Conservation (phyloP, 371 early-diverging fungal species). For the Mycotypha africana region DNA sequence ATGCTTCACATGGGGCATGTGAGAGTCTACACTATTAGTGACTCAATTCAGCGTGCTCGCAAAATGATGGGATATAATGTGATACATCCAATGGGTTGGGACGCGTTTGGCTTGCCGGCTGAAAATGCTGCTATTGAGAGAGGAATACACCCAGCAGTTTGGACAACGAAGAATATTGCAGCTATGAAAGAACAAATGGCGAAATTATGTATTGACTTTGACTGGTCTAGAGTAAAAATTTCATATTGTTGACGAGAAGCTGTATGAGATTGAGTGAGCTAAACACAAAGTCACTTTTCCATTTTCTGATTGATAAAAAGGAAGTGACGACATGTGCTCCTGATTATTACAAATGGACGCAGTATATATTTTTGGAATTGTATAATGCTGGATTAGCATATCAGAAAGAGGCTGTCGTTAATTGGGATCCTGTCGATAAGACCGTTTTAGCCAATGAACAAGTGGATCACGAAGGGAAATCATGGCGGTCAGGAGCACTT, state of each 20-base stretch:
- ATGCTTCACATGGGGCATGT: conserved; percentile 94
- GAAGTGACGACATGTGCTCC: conserved; percentile 85
- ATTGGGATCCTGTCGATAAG: conserved; percentile 96
- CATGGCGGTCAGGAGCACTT: conserved; percentile 92
- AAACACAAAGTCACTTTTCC: no score
- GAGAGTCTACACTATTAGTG: conserved; percentile 89
- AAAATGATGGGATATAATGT: conserved; percentile 71
- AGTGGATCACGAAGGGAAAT: conserved; percentile 84
- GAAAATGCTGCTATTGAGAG: conserved; percentile 97
- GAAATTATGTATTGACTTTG: conserved; percentile 74
- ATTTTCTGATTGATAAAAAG: no score
- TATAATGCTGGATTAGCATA: conserved; percentile 79
- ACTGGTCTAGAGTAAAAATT: conserved; percentile 67
- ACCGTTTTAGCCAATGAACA: conserved; percentile 96
- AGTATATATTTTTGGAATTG: conserved; percentile 77
- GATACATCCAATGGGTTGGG: conserved; percentile 97
- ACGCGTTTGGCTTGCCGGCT: conserved; percentile 98
- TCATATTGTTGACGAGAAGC: no score
- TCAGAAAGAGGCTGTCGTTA: conserved; percentile 85
- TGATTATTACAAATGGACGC: conserved; percentile 90
- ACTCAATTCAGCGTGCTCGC: conserved; percentile 77
- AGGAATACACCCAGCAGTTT: conserved; percentile 71
- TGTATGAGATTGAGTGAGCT: no score
- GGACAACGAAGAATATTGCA: conserved; percentile 80
- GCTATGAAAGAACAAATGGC: conserved; percentile 80